Evolutionary conservation across 1,284 basidiomycete species (phyloP), one percentile per base, ranked within the genome.

Genomic region (Fomitopsis betulina): DNA sequence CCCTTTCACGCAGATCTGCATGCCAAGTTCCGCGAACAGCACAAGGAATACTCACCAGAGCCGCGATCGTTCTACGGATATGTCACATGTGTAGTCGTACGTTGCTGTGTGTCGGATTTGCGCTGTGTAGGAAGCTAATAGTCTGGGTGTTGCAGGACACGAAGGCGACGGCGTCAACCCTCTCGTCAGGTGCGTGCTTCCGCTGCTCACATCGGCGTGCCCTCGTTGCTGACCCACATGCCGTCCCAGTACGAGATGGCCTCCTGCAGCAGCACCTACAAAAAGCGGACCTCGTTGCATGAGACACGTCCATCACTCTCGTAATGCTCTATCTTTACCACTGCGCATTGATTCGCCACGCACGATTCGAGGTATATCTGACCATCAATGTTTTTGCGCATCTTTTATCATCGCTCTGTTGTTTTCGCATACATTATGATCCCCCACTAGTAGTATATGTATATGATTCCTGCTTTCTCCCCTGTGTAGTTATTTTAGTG

Each of bases 81-180:
- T 67, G 66, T 82, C 1, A 87, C 85, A 0, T 81, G 81, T n/a
- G 84, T 84, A 5, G 80, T 80, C 49, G 84, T 85, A 66, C 60
- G 82, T 77, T 9, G 12, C 40, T 17, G 21, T 25, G 3, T 40
- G 30, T 4, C 30, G 25, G n/a, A 3, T 30, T 2, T 7, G 7
- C n/a, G 13, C 47, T 23, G 13, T 42, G 8, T 30, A 1, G 54
- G 25, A 23, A 10, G 32, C 21, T 33, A 25, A 25, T 32, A 17
- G 5, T 30, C 21, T 37, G 0, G 35, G 35, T 15, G 2, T 33
- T 42, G 12, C 57, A 80, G 78, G 74, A 81, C 60, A 78, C 78
- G 2, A 70, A 68, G 57, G 73, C 71, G n/a, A 81, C 79, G 0
- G 71, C 74, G 8, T 67, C 66, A 42, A 76, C 74, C 1, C 62